Percentiles rank a stretch among this genome's conserved stretches.
Evolutionary conservation across 768 basidiomycete genomes (phyloP).

Genomic region (Zangia roseola): DNA sequence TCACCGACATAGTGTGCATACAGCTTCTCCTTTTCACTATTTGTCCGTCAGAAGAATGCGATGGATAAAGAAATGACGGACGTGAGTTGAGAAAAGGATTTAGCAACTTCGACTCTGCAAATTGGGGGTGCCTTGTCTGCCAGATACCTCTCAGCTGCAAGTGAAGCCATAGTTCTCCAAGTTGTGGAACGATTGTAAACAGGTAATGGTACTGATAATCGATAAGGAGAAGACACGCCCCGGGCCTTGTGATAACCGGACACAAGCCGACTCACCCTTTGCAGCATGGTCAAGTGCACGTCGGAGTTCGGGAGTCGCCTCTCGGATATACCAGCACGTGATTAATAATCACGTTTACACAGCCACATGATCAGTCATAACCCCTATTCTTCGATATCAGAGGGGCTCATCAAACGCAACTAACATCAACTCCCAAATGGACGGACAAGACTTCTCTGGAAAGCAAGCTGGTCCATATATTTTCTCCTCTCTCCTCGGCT

Average conservation of each 20-base stretch:
- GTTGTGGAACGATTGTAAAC: not conserved
- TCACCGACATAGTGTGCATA: slow-evolving; percentile 71
- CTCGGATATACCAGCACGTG: slow-evolving; percentile 2
- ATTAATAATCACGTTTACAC: too few relatives aligned
- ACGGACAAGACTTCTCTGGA: slow-evolving; percentile 41
- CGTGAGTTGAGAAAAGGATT: slow-evolving; percentile 71
- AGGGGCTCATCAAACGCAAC: too few relatives aligned
- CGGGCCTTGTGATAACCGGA: slow-evolving; percentile 8
- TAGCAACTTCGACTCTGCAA: slow-evolving; percentile 66
- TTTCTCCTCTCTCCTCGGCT: slow-evolving; percentile 61
- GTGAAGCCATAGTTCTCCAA: slow-evolving; percentile 33
- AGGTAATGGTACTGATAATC: slow-evolving; percentile 5
- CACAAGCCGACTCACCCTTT: slow-evolving; percentile 4
- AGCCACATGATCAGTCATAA: too few relatives aligned
- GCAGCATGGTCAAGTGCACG: slow-evolving; percentile 8
- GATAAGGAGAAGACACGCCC: slow-evolving; percentile 5
- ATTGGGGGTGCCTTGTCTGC: slow-evolving; percentile 77
- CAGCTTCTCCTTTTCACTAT: slow-evolving; percentile 71
- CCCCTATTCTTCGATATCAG: too few relatives aligned
- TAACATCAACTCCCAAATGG: too few relatives aligned
- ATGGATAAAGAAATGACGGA: slow-evolving; percentile 23
- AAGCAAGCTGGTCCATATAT: slow-evolving; percentile 56
- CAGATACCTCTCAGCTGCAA: slow-evolving; percentile 58
- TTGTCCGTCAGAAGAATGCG: slow-evolving; percentile 2
- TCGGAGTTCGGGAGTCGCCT: slow-evolving; percentile 11